Conservation (phyloP, 2,329 filamentous ascomycete species). For the Mariannaea elegans region DNA sequence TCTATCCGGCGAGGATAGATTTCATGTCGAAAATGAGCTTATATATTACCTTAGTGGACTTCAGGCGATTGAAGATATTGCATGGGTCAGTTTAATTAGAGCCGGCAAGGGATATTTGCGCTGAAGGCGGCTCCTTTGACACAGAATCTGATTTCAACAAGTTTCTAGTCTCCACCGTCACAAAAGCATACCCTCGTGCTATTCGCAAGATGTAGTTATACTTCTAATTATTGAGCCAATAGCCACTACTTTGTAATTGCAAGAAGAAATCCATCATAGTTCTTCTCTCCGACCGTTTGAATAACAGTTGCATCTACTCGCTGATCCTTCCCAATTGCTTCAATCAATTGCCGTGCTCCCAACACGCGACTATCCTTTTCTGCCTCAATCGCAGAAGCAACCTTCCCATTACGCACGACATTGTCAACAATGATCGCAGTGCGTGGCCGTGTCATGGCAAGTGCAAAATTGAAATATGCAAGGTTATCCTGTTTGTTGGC, state of each 20-base stretch:
- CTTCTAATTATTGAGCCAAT: no score
- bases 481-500: conserved; percentile 12
- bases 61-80: no score
- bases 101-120: no score
- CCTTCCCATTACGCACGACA: background rate
- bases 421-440: conserved; percentile 1
- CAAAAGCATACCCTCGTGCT: no score
- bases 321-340: background rate
- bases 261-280: conserved; percentile 3
- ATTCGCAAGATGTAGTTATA: no score
- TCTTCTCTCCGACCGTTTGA: conserved; percentile 3
- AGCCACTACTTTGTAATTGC: background rate
- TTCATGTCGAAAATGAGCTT: no score
- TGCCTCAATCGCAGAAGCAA: background rate
- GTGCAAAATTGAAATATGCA: background rate
- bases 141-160: no score
- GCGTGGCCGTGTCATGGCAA: background rate
- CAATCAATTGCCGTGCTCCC: conserved; percentile 1
- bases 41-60: no score
- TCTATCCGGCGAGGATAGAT: no score
- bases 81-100: no score
- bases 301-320: conserved; percentile 3
- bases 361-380: background rate
- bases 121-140: no score
- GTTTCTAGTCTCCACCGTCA: no score